Conservation (phyloP, 257 asterid genomes). For the Solanum ossicruentum region DNA sequence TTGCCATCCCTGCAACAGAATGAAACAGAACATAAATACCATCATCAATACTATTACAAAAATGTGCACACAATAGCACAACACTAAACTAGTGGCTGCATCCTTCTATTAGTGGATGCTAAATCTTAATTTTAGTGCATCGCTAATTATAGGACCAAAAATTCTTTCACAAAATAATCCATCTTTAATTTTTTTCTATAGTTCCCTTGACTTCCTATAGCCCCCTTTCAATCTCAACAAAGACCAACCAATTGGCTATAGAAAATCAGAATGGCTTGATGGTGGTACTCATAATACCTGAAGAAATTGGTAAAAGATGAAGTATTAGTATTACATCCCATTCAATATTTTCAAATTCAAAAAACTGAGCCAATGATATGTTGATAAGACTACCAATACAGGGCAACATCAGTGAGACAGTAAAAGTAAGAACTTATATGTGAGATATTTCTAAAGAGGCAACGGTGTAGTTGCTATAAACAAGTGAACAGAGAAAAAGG, state of each 20-base stretch:
- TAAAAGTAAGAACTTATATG: not conserved
- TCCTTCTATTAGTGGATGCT: not conserved
- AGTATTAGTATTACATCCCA: not conserved
- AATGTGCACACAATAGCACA: not conserved
- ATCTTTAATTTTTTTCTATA: not conserved
- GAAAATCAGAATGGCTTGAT: not conserved
- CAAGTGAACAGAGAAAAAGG: not conserved
- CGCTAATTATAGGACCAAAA: not conserved
- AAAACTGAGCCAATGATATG: not conserved
- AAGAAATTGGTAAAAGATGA: not conserved
- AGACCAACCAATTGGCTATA: not conserved
- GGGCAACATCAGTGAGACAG: not conserved
- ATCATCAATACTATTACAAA: not conserved
- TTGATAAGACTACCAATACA: not conserved
- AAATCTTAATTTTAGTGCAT: not conserved
- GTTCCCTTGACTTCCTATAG: not conserved
- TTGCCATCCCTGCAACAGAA: conserved; percentile 61
- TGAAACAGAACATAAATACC: not conserved
- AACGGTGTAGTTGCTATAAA: not conserved
- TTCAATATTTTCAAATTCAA: not conserved
- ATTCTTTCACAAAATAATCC: not conserved
- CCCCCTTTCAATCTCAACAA: not conserved
- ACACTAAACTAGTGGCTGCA: not conserved
- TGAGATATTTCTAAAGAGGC: not conserved
- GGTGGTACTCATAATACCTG: not conserved